Evolutionary conservation across 2,329 filamentous ascomycete species (phyloP), one percentile per base, ranked within the genome.

Genomic region (Trichoderma citrinoviride): DNA sequence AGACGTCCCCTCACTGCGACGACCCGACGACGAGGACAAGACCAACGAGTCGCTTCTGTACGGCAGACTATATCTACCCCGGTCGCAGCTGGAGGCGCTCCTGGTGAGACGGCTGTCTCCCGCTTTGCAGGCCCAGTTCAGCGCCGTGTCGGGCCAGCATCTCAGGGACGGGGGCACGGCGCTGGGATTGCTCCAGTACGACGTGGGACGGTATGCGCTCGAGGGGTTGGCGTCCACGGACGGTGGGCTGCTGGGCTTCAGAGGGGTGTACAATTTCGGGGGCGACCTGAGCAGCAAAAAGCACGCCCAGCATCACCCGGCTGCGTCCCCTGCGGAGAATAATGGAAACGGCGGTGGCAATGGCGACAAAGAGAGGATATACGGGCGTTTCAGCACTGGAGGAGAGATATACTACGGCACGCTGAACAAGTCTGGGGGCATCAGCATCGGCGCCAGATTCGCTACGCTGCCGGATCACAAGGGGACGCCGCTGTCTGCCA

Each of bases 361-460:
- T 33, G 68, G 71, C 0, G 81, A 86, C 49, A 80, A 77, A 66
- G 87, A 90, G 73, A 85, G 83, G 70, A 86, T 89, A 65, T 90
- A 87, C 79, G 93, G 91, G 8, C 88, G 94, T 21, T 92, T 98
- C 75, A 96, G 92, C 72, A 91, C 92, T 3, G 95, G 95, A 41
- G 94, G 89, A 63, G 95, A 99, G 77, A 83, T 96, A 41, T 99
- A 98, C 80, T 99, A 99, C 80, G 95, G 94, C 23, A 90, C 93
- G 0, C 80, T 97, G 66, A 98, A 97, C 76, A 97, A 97, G 74
- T 92, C 93, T 23, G 92, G 94, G 55, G 95, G 95, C 53, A 87
- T 97, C 74, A 97, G 92, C 68, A 86, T 96, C 8, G 95, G 93
- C 7, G 82, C 93, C 54, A 87, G 95, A 56, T 99, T 98, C 76